Conservation (phyloP, 192 early-diverging fungal genomes). For the Coemansia sp. region DNA sequence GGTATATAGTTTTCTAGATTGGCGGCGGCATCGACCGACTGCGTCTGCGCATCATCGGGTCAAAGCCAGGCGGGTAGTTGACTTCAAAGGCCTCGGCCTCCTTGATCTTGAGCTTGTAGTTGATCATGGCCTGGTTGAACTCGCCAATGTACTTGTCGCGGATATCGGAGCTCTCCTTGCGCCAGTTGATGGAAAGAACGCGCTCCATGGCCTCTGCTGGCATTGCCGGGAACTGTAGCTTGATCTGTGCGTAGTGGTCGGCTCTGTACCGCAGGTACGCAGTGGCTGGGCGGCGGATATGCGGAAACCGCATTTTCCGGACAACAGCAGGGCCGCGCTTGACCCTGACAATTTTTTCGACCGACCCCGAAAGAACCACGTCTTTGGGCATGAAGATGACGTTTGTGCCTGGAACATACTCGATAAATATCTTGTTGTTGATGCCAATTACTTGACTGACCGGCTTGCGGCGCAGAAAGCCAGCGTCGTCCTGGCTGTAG, state of each 20-base stretch:
- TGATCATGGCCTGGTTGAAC: constrained; percentile 16
- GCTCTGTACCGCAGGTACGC: constrained; percentile 37
- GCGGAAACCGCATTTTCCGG: neutral
- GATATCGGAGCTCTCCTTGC: constrained; percentile 13
- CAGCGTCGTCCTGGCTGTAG: neutral
- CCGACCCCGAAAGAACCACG: neutral
- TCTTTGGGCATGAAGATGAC: constrained; percentile 18
- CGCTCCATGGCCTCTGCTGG: constrained; percentile 27
- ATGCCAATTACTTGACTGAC: constrained; percentile 15
- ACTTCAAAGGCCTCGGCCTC: neutral
- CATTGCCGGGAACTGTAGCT: constrained; percentile 10
- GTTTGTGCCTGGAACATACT: constrained; percentile 30
- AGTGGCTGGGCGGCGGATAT: constrained; percentile 10
- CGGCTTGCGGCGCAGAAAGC: constrained; percentile 9
- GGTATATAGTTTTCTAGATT: neutral
- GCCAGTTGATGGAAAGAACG: constrained; percentile 31
- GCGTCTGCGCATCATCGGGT: neutral
- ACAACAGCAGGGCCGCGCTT: neutral
- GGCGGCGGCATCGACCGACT: neutral
- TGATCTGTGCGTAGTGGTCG: constrained; percentile 11
- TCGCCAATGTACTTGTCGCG: constrained; percentile 16
- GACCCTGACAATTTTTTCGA: neutral
- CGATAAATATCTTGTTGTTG: constrained; percentile 28
- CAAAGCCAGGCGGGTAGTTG: neutral
- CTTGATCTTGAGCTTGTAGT: constrained; percentile 17